Conservation (phyloP, 2,329 filamentous ascomycete genomes). For the Talaromyces sp. region DNA sequence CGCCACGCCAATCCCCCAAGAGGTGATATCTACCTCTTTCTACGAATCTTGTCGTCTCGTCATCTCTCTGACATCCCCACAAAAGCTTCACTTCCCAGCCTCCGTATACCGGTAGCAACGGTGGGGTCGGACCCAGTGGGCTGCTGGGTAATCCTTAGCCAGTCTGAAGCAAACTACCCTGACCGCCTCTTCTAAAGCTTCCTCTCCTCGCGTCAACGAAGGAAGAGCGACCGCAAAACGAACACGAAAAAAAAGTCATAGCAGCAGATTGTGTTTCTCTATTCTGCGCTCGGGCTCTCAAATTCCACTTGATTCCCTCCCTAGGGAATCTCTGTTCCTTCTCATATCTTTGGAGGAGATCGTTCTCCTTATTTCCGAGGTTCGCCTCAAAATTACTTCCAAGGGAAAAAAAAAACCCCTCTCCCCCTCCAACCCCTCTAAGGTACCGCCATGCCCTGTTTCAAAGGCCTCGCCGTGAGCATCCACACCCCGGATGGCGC, state of each 20-base stretch:
- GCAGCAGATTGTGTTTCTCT: slow-evolving; percentile 5
- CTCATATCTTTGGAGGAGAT: slow-evolving; percentile 6
- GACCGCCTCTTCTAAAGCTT: slow-evolving; percentile 28
- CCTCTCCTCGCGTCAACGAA: slow-evolving; percentile 9
- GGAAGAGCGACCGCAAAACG: not conserved
- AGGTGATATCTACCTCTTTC: not conserved
- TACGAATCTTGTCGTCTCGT: not conserved
- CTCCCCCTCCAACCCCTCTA: slow-evolving; percentile 5
- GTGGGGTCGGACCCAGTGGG: slow-evolving; percentile 26
- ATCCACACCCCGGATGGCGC: slow-evolving; percentile 82
- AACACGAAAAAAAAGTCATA: slow-evolving; percentile 12
- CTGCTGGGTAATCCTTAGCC: slow-evolving; percentile 21
- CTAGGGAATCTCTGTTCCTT: slow-evolving; percentile 5
- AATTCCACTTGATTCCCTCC: slow-evolving; percentile 3
- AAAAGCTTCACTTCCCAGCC: slow-evolving; percentile 17
- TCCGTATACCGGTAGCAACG: slow-evolving; percentile 24
- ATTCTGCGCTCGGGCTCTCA: slow-evolving; percentile 6
- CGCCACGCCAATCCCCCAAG: not conserved
- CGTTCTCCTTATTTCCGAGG: slow-evolving; percentile 5
- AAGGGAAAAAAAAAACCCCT: not conserved
- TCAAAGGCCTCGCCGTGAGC: slow-evolving; percentile 97
- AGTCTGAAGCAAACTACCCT: slow-evolving; percentile 23
- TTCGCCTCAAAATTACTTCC: not conserved
- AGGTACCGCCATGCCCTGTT: slow-evolving; percentile 75
- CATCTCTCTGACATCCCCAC: slow-evolving; percentile 3